Base-by-base conservation (phyloP, 371 early-diverging fungal genomes). In the Fennellomyces sp. region DNA sequence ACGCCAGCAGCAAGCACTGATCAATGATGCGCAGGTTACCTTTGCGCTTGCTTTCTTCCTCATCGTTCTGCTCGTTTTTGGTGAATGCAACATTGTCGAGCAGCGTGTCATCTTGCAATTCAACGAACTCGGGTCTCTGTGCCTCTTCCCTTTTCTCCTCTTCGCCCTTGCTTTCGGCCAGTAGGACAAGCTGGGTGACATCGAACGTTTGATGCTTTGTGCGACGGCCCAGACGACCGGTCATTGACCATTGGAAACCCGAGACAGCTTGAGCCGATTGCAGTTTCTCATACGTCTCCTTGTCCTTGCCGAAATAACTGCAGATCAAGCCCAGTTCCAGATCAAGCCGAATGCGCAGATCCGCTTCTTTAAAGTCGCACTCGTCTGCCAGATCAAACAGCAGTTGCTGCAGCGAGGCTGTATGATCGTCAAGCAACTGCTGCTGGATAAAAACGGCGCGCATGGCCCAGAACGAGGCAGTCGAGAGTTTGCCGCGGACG, bases 161-260 rank as follows among this genome's bases (percentile, higher is more conserved):
- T 72, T 68, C 8, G 80, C 64, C 47, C 41, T 58, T 63, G 68
- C 91, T 92, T 63, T 91, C 87, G 0, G 97, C 97, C 13, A 92
- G 61, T 5, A 98, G 79, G n/a, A 96, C 93, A 17, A 98, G 79
- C 65, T 98, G 98, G 2, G 93, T 73, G 0, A 91, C 81, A 73
- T 95, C 94, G 63, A 82, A 89, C 2, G 76, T 75, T 69, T 98
- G 98, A 78, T 95, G 95, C 73, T 91, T 94, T 25, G 98, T 98
- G 52, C 97, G 87, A 63, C 85, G 88, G 57, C 98, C 98, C 35
- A 93, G 65, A 26, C 91, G 90, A 42, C 98, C 98, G 0, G 94
- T 91, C 51, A 97, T 62, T 39, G 86, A 73, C 91, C 94, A 96
- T 58, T 80, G 68, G 53, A 98, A 83, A 8, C 91, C 90, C 23